Base-by-base conservation (phyloP, 2,329 filamentous ascomycete genomes). In the Aspergillus sp. region DNA sequence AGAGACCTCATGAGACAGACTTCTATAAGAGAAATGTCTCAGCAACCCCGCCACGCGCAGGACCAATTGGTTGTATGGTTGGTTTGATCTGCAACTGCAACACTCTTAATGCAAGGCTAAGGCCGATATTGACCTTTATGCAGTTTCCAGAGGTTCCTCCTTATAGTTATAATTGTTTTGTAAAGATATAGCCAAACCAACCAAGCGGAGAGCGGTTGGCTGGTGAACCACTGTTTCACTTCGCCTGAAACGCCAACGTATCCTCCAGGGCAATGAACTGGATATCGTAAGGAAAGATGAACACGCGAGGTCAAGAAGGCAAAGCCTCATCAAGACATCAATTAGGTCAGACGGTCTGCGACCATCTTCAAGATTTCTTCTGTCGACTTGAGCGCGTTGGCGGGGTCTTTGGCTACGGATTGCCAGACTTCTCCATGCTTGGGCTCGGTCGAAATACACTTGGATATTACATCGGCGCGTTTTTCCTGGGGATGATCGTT, bases 391-490 rank as follows among this genome's bases (percentile, higher is more conserved):
- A 85, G 81, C 23, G 90, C 90, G 76, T 96, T 96, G 76, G 83
- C 85, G 0, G 94, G 94, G 70, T 93, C 87, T 82, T 99, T 99
- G 17, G 89, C 87, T 4, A 97, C 83, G 8, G 81, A 79, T 80
- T 96, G 91, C 95, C 95, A 99, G 25, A 90, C 81, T 82, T 99
- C 95, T 13, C 95, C 95, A 76, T 99, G 92, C 69, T 89, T 88
- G 3, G 96, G 96, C 76, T 98, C 95, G 59, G 88, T 93, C 52
- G 89, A 79, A 32, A 90, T 82, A 68, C 91, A 93, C 79, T 96
- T 97, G 59, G 82, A 82, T 5, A 97, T 76, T 32, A 97, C 89
- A 72, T 98, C 95, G 30, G 82, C 85, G 70, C 90, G 84, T 87
- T 98, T 99, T 81, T 97, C 94, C 72, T 84, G 66, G 56, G 63